Evolutionary conservation across 176 grass and related monocot genomes (phyloP), one percentile per base, ranked within the genome.

Genomic region (Miscanthus lutarioriparius): DNA sequence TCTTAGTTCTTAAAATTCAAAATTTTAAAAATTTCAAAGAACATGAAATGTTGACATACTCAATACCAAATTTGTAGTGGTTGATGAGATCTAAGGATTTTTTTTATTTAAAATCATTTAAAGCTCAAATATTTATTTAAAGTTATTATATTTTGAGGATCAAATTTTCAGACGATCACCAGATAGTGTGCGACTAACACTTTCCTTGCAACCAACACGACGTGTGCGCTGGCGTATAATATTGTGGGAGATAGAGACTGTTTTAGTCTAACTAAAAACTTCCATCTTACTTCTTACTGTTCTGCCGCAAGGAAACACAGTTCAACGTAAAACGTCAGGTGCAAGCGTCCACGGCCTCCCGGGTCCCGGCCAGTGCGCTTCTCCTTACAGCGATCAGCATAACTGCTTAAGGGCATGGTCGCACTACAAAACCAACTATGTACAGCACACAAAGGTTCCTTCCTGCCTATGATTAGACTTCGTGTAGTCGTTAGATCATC

Each of bases 401-500:
- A 74, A 59, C 35, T 22, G n/a, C 36, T 77, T 23, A 82, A 66
- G 67, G 71, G 2, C 58, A 74, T 14, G 23, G 36, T 43, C 6
- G 47, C 6, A 35, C 37, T 25, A 74, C 11, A 28, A 63, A 75
- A 70, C 47, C 37, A 79, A 71, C 59, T 87, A 74, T 90, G 67
- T 90, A 83, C 84, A 83, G 12, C 74, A 79, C 56, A n/a, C 38
- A 33, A 8, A 61, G 22, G 30, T 20, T 81, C 67, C 28, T 81
- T 25, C 7, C 26, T 30, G 5, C 10, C 15, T 82, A 59, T 40
- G 58, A 47, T 74, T 72, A 67, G 11, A 54, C 32, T 54, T 54
- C 10, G 7, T 40, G 37, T 47, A 67, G 39, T 23, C 0, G 51
- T 88, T 81, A 88, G 81, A 78, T 91, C 54, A 88, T 91, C 27